phyloP scores from a whole-genome alignment of 2,329 filamentous ascomycete species.

The Dothidotthia symphoricarpi region DNA sequence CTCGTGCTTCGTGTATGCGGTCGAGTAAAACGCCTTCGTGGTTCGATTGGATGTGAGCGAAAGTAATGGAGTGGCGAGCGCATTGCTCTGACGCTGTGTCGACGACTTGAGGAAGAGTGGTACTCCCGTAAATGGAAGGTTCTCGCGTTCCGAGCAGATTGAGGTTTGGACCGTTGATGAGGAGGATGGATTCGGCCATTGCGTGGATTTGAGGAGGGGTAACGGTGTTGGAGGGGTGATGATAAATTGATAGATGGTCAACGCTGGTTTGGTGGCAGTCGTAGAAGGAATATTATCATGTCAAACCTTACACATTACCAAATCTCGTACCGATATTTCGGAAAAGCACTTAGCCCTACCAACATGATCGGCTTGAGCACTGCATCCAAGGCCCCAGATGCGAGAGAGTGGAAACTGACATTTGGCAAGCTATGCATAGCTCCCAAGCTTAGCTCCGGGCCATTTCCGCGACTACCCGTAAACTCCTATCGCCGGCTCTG shows the following conservation, averaged over 20 bases:
- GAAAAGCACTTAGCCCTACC: too few relatives aligned
- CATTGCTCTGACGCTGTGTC: slow-evolving; percentile 52
- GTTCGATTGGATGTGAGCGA: slow-evolving; percentile 71
- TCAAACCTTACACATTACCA: too few relatives aligned
- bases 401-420: too few relatives aligned
- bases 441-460: neutral
- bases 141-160: slow-evolving; percentile 76
- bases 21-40: slow-evolving; percentile 74
- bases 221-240: too few relatives aligned
- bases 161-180: slow-evolving; percentile 81
- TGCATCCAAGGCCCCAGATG: too few relatives aligned
- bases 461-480: slow-evolving; percentile 8
- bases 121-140: slow-evolving; percentile 69
- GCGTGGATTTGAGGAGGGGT: neutral
- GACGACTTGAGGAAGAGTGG: slow-evolving; percentile 65
- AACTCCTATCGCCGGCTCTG: slow-evolving; percentile 9
- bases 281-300: too few relatives aligned
- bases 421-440: too few relatives aligned
- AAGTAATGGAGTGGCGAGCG: slow-evolving; percentile 46
- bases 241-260: too few relatives aligned
- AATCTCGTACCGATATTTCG: too few relatives aligned
- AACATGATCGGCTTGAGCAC: too few relatives aligned
- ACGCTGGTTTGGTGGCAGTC: too few relatives aligned
- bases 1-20: slow-evolving; percentile 66
- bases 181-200: slow-evolving; percentile 56